Base-by-base conservation (phyloP, 306 rosid species). In the Nissolia schottii region DNA sequence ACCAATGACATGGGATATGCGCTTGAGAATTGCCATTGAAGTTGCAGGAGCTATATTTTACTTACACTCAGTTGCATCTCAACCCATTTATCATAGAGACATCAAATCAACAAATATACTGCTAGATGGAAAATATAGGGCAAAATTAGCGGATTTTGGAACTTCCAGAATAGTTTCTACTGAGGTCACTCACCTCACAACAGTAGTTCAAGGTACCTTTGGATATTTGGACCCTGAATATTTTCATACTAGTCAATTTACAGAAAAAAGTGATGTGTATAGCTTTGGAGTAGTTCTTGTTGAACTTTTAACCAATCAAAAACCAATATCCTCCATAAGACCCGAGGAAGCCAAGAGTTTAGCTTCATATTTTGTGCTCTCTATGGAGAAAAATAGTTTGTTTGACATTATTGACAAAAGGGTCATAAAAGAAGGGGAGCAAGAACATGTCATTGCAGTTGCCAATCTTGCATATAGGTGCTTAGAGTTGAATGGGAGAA, bases 401-500 rank as follows among this genome's bases (percentile, higher is more conserved):
- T 56, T 40, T 55, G 76, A 70, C 0, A 55, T 70, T 5, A 27
- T 70, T 56, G 56, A 70, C 5, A 31, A 22, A 20, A 75, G 23
- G 60, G 66, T 84, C 13, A 0, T 7, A 18, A 19, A 59, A 9
- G 81, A 67, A 4, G 73, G 38, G 2, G 6, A 41, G 7, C 48
- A 24, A 23, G 71, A 80, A 13, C 78, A 83, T 3, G 55, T 82
- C 14, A 5, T 43, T 14, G 62, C 0, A 5, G 76, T 80, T 64
- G 83, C 86, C 3, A 58, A 70, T 9, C 79, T 86, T 48, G 86
- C 86, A 6, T 28, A 37, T 1, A 79, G 81, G 24, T 84, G 88
- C 22, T 32, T 86, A 67, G 9, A 45, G 8, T 23, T 79, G 70
- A 74, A 58, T 5, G 85, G 86, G 10, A 79, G 4, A 40, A 73